phyloP scores from a whole-genome alignment of 768 basidiomycete species.

The Tricholoma hemisulphureum region DNA sequence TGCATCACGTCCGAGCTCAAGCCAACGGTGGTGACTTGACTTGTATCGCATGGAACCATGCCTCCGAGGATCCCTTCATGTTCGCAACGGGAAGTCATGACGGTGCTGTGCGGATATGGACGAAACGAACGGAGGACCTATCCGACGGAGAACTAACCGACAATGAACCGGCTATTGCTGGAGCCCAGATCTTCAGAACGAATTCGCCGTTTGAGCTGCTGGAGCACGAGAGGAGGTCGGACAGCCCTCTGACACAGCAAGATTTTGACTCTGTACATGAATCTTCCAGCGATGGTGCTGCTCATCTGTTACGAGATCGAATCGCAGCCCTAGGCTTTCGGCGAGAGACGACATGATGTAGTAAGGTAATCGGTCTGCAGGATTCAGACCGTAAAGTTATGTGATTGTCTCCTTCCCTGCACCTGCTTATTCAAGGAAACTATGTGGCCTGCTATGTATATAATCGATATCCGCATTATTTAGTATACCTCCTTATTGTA shows the following conservation, averaged over 20 bases:
- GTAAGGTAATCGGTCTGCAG: not conserved
- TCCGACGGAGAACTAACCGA: slow-evolving; percentile 2
- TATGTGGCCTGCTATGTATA: not conserved
- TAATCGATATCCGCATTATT: too few species aligned
- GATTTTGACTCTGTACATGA: slow-evolving; percentile 3
- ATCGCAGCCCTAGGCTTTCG: not conserved
- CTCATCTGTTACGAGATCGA: not conserved
- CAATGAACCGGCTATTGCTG: not conserved
- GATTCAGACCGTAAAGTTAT: not conserved
- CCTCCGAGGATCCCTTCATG: slow-evolving; percentile 63
- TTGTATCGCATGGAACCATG: slow-evolving; percentile 78
- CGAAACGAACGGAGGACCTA: slow-evolving; percentile 35
- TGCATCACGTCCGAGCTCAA: slow-evolving; percentile 69
- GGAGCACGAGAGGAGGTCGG: slow-evolving; percentile 12
- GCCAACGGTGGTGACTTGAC: slow-evolving; percentile 68
- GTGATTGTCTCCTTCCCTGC: not conserved
- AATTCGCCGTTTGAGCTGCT: slow-evolving; percentile 18
- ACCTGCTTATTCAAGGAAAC: not conserved
- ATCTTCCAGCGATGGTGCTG: not conserved
- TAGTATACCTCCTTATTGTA: not conserved
- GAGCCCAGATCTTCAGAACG: slow-evolving; percentile 12
- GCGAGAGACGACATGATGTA: not conserved
- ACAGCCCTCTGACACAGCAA: slow-evolving; percentile 8
- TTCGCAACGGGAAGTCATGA: slow-evolving; percentile 79
- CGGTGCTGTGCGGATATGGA: slow-evolving; percentile 74